These are phyloP conservation scores for Rhizophagus prolifer DNA, from an alignment of 192 early-diverging fungal genomes.

Conservation along the genomic window DNA sequence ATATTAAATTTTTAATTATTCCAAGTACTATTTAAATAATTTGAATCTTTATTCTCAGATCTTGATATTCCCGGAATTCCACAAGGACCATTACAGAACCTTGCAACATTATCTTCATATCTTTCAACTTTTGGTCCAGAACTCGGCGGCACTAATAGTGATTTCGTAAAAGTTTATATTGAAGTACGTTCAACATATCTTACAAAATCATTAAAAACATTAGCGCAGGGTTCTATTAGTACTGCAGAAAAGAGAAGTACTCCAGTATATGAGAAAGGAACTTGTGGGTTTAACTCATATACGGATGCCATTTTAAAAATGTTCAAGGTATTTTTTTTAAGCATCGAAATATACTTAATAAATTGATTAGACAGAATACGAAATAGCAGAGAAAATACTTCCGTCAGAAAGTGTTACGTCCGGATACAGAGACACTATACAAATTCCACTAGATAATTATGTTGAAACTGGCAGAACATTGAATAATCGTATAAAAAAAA, in stretches of 20 bases:
- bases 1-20: not conserved
- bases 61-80: slow-evolving; percentile 42
- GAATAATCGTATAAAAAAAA: slow-evolving; percentile 50
- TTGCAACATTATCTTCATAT: slow-evolving; percentile 46
- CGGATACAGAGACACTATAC: slow-evolving; percentile 48
- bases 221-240: slow-evolving; percentile 50
- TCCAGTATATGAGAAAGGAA: slow-evolving; percentile 59
- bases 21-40: not conserved
- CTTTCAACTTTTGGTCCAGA: slow-evolving; percentile 49
- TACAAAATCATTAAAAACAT: slow-evolving; percentile 50
- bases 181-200: slow-evolving; percentile 69
- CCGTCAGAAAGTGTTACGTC: slow-evolving; percentile 41
- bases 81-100: slow-evolving; percentile 28
- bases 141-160: slow-evolving; percentile 45
- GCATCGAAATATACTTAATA: not conserved
- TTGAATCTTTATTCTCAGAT: slow-evolving; percentile 1
- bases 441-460: slow-evolving; percentile 48
- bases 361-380: slow-evolving; percentile 57
- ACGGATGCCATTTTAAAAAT: slow-evolving; percentile 55
- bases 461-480: slow-evolving; percentile 55
- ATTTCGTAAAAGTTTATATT: slow-evolving; percentile 62
- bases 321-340: slow-evolving; percentile 52
- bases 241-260: slow-evolving; percentile 40
- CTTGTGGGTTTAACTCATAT: slow-evolving; percentile 62
- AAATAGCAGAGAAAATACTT: slow-evolving; percentile 58